Percentiles rank a stretch among this genome's conserved stretches.
These are phyloP conservation scores for Fusarium algeriense DNA, from an alignment of 2,329 filamentous ascomycete species.

Conservation along the genomic window DNA sequence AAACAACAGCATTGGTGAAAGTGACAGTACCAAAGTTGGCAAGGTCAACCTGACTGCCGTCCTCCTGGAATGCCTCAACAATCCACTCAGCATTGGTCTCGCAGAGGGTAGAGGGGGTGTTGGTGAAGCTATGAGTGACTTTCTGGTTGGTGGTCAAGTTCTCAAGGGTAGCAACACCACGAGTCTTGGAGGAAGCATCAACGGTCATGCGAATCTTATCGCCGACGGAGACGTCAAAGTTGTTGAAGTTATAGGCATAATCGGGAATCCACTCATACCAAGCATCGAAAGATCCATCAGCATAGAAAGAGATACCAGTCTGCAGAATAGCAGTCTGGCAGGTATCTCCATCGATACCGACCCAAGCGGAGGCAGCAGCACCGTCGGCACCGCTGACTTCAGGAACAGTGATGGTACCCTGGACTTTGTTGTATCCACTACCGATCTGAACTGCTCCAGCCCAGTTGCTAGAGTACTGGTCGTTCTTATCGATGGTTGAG, in stretches of 20 bases:
- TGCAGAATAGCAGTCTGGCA: conserved; percentile 57
- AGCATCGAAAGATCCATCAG: conserved; percentile 54
- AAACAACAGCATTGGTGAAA: conserved; percentile 3
- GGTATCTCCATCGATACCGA: conserved; percentile 62
- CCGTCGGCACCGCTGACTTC: conserved; percentile 2
- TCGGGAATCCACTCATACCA: conserved; percentile 63
- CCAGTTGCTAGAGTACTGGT: conserved; percentile 18
- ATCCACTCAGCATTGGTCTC: conserved; percentile 73
- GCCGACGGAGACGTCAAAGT: conserved; percentile 49
- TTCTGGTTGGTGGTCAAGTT: conserved; percentile 65
- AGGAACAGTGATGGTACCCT: conserved; percentile 18
- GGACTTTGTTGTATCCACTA: conserved; percentile 11
- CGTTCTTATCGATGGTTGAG: background rate
- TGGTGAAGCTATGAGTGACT: conserved; percentile 64
- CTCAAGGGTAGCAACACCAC: conserved; percentile 48
- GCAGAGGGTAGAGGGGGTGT: conserved; percentile 59
- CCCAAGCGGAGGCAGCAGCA: conserved; percentile 50
- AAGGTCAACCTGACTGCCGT: conserved; percentile 44
- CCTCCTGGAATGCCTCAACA: conserved; percentile 61
- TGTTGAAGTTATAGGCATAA: conserved; percentile 55
- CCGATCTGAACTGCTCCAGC: conserved; percentile 11
- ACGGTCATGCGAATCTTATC: conserved; percentile 49
- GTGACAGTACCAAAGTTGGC: conserved; percentile 47
- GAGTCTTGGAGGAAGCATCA: conserved; percentile 8
- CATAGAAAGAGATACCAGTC: conserved; percentile 57